Base-by-base conservation (phyloP, 441 rosid genomes). In the Adansonia madagascariensis region DNA sequence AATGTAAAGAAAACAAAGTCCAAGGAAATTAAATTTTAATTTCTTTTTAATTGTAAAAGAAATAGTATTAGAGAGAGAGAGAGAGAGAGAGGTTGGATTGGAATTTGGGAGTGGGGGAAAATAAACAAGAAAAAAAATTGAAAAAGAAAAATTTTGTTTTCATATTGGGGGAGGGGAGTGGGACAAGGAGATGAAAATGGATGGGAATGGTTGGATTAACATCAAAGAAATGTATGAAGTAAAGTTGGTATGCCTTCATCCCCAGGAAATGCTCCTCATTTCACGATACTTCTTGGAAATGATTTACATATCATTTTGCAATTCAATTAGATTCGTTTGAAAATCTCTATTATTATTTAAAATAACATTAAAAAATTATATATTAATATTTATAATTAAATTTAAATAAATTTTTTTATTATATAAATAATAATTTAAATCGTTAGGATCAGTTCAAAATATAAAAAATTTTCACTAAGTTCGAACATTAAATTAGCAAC, bases 1-100 rank as follows among this genome's bases (percentile, higher is more conserved):
- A 70, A 70, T 67, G 59, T 20, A 78, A 72, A 77, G 20, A 67
- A 82, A 77, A 44, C 77, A 77, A 81, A 86, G 78, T 84, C 81
- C 85, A 69, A 80, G 75, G 71, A 79, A 67, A 24, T 24, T 24
- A 24, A 24, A 24, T 24, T 24, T 24, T 24, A 24, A 24, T 24
- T 24, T 24, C 17, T 56, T 35, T 35, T 35, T 35, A 4, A 35
- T 2, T 2, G 24, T 56, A 27, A 47, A 53, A 69, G 71, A 71
- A 53, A 65, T 24, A 41, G 75, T 63, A 47, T 47, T 47, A 47
- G 68, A 39, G 10, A 31, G 31, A 50, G 55, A n/a, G 12, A 9
- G 50, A 47, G 52, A 47, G 27, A 24, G 27, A 24, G 27, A 24
- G 27, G 27, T 24, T 24, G 27, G 9, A 2, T 47, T 47, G 50